Evolutionary conservation across 1,139 yeast species (phyloP).

Genomic region (Pichia sp.): DNA sequence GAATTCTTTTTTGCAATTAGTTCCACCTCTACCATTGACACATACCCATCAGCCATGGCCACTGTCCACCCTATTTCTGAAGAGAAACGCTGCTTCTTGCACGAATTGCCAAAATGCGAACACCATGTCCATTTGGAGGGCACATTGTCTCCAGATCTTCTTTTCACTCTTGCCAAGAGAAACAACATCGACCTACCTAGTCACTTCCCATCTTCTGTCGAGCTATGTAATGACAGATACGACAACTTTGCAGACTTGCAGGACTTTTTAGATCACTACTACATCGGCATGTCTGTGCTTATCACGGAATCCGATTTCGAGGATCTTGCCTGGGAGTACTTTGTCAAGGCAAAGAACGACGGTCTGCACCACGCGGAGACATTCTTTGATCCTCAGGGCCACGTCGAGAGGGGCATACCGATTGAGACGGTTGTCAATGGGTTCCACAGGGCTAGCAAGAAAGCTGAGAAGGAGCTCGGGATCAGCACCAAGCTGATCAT

Average conservation of each 20-base stretch:
- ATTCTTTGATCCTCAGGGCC: conserved; percentile 83
- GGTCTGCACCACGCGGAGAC: conserved; percentile 57
- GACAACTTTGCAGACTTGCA: conserved; percentile 60
- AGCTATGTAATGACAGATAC: conserved; percentile 51
- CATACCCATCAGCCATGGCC: neutral
- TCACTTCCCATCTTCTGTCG: conserved; percentile 47
- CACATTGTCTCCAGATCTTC: conserved; percentile 65
- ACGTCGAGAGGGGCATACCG: conserved; percentile 59
- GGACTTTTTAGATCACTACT: conserved; percentile 73
- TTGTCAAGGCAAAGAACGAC: conserved; percentile 55
- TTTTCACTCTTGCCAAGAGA: conserved; percentile 62
- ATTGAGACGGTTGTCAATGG: conserved; percentile 62
- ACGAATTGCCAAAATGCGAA: conserved; percentile 75
- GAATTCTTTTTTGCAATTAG: neutral
- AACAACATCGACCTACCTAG: conserved; percentile 57
- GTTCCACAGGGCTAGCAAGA: conserved; percentile 56
- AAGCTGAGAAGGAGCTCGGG: conserved; percentile 55
- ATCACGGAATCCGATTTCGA: conserved; percentile 63
- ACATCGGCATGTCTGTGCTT: conserved; percentile 73
- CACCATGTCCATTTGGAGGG: conserved; percentile 83
- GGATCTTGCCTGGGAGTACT: conserved; percentile 73
- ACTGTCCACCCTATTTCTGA: conserved; percentile 14
- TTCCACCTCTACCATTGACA: neutral
- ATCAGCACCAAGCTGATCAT: conserved; percentile 67
- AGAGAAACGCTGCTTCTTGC: conserved; percentile 42